These are phyloP conservation scores for Gaeumannomyces tritici DNA, from an alignment of 2,329 filamentous ascomycete genomes.

Conservation along the genomic window DNA sequence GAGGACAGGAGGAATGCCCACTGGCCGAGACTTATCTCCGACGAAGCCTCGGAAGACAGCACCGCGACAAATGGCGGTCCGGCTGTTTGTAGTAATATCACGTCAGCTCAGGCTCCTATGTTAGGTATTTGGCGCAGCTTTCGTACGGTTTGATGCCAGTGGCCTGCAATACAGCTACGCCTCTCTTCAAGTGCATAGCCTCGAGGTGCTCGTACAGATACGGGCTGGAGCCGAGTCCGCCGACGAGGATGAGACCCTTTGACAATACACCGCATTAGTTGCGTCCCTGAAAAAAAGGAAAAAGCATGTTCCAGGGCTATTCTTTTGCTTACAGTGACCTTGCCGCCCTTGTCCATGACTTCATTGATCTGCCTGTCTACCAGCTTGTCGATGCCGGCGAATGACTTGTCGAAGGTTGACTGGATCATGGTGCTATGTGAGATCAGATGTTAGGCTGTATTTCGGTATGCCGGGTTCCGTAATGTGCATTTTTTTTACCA, in stretches of 20 bases:
- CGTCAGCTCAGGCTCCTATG: neutral
- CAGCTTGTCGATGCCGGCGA: slow-evolving; percentile 8
- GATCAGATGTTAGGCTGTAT: too few relatives aligned
- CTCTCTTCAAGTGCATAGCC: neutral
- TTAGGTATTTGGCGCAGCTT: neutral
- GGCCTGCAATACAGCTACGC: neutral
- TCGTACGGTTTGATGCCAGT: slow-evolving; percentile 1
- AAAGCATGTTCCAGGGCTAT: too few relatives aligned
- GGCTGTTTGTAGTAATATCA: slow-evolving; percentile 5
- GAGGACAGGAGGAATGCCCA: neutral
- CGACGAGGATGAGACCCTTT: slow-evolving; percentile 27
- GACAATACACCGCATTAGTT: too few relatives aligned
- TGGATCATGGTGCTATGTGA: neutral
- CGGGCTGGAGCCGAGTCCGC: slow-evolving; percentile 24
- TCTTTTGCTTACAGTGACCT: slow-evolving; percentile 16
- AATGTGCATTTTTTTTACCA: too few relatives aligned
- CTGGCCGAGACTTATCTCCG: neutral
- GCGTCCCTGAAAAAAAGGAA: too few relatives aligned
- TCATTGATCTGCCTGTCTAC: slow-evolving; percentile 15
- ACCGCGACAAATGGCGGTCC: slow-evolving; percentile 13
- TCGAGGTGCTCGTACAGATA: slow-evolving; percentile 17
- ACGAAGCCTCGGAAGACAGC: slow-evolving; percentile 9
- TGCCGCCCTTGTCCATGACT: slow-evolving; percentile 8
- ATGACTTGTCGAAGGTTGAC: neutral
- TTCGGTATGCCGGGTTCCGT: too few relatives aligned